Base-by-base conservation (phyloP, 371 early-diverging fungal species). In the Globomyces sp. region DNA sequence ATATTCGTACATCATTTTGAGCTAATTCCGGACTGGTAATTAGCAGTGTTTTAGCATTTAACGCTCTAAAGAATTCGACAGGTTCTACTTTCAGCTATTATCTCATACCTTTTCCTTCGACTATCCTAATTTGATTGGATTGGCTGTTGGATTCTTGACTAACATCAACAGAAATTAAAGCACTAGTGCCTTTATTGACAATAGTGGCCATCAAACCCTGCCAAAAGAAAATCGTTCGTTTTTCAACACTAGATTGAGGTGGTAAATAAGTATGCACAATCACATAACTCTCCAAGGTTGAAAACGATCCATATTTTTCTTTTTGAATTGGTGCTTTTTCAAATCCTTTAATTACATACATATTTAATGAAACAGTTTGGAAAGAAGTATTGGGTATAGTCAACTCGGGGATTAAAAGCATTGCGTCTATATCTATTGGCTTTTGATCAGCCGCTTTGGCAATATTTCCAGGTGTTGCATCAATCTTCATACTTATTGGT, bases 131-230 rank as follows among this genome's bases (percentile, higher is more conserved):
- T 39, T 74, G 77, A 36, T 11, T 43, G 2, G 72, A 68, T 2
- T 77, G 74, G 4, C 60, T 64, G 1, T 66, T 65, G 5, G 61
- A 58, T 58, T 69, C 55, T 53, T 74, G 46, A 11, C 66, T 52
- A 2, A 77, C 41, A 53, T 74, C 77, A 42, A 74, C 57, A 41
- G 77, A 62, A 58, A 77, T 52, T 24, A 72, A 51, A 1, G 77
- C 77, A 52, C 67, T 65, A 3, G 77, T 72, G 9, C 77, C 77
- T 65, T 74, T 77, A 44, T 77, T 53, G 5, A 65, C 70, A 44
- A 74, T 70, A 40, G 66, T 57, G 45, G 70, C 67, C 1, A 9
- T 11, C 2, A 60, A 65, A 8, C 77, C 77, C 45, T 77, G 77
- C 77, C 77, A 77, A 50, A 77, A 77, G 55, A 70, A 77, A 39